These are phyloP conservation scores for Apostasia ramifera DNA, from an alignment of 106 monocot genomes.

Conservation along the genomic window DNA sequence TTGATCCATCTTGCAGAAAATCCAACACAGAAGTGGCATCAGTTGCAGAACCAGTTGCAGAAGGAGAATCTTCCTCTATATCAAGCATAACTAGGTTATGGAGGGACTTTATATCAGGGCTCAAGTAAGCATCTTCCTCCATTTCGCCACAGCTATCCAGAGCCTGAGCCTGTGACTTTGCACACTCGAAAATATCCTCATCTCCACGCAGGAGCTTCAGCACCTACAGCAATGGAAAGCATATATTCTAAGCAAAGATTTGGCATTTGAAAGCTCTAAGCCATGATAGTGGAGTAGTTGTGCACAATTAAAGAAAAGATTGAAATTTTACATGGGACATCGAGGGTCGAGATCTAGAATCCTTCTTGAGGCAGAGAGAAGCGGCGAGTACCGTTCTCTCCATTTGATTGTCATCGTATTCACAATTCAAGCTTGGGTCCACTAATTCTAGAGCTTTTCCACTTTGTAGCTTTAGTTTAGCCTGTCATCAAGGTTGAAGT, in stretches of 20 bases:
- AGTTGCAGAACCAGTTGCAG: conserved; percentile 32
- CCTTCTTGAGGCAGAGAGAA: conserved; percentile 61
- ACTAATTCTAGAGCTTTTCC: conserved; percentile 43
- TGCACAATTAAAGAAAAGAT: not conserved
- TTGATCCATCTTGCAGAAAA: conserved; percentile 60
- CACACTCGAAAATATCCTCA: conserved; percentile 32
- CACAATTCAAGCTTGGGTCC: conserved; percentile 51
- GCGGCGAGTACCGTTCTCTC: conserved; percentile 73
- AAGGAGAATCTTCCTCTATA: conserved; percentile 44
- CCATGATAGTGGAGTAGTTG: not conserved
- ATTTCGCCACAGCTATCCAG: conserved; percentile 15
- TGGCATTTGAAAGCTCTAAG: not conserved
- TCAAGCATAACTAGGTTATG: conserved; percentile 60
- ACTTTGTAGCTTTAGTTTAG: conserved; percentile 57
- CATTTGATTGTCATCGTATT: conserved; percentile 45
- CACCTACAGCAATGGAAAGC: conserved; percentile 27
- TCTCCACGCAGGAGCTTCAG: conserved; percentile 81
- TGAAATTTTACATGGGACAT: conserved; percentile 50
- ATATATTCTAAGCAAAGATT: not conserved
- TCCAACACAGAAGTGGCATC: conserved; percentile 59
- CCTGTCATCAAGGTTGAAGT: conserved; percentile 31
- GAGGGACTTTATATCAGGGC: conserved; percentile 44
- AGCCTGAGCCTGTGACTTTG: conserved; percentile 21
- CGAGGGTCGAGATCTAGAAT: conserved; percentile 59
- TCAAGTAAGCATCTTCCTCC: conserved; percentile 23